A percentile compares a stretch with the other conserved stretches of the same genome.
These are phyloP conservation scores for Fremontodendron californicum DNA, from an alignment of 345 rosid species.

Conservation along the genomic window DNA sequence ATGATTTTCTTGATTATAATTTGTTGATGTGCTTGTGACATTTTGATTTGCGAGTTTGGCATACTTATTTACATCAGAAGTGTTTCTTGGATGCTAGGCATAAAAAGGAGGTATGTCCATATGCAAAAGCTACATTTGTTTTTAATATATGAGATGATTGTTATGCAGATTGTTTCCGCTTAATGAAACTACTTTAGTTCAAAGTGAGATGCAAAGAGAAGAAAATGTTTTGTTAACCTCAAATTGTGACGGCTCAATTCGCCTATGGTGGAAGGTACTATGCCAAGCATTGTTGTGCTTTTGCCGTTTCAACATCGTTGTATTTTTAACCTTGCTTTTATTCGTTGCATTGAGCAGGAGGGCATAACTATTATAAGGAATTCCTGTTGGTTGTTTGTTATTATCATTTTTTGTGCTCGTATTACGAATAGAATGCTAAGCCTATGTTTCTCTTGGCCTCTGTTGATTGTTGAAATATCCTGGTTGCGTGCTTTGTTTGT, in stretches of 20 bases:
- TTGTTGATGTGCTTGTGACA: too few species aligned
- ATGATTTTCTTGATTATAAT: not conserved
- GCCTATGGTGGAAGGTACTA: conserved; percentile 70
- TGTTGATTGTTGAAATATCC: not conserved
- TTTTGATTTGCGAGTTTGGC: too few species aligned
- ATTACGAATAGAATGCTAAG: not conserved
- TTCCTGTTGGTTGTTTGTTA: not conserved
- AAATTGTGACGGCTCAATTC: conserved; percentile 55
- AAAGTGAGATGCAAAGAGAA: conserved; percentile 34
- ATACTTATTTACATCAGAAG: not conserved
- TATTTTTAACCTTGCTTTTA: not conserved
- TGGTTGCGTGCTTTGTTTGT: conserved; percentile 9
- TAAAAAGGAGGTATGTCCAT: not conserved
- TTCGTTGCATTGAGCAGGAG: not conserved
- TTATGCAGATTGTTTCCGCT: conserved; percentile 50
- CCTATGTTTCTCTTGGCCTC: not conserved
- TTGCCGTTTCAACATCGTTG: not conserved
- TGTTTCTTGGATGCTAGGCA: not conserved
- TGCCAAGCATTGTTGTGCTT: not conserved
- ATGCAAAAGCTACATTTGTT: not conserved
- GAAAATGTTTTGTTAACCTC: conserved; percentile 57
- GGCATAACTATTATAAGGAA: not conserved
- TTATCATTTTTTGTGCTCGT: not conserved
- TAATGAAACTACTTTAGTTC: conserved; percentile 34
- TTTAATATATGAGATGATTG: conserved; percentile 10